These are phyloP conservation scores for Staphylotrichum longicolle DNA, from an alignment of 495 filamentous ascomycete genomes.

Conservation along the genomic window DNA sequence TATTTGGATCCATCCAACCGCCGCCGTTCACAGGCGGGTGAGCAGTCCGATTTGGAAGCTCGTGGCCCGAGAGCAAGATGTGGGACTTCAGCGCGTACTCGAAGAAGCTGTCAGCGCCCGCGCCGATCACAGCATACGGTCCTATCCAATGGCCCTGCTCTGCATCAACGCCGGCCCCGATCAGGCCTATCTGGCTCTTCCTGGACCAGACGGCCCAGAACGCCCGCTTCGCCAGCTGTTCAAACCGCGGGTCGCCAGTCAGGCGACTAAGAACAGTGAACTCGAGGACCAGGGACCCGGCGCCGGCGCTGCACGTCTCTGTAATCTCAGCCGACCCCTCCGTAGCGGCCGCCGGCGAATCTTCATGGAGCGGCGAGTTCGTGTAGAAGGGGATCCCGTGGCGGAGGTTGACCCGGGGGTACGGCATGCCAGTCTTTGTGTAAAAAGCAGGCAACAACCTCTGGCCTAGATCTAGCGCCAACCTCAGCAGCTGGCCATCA, in stretches of 20 bases:
- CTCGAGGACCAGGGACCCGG: conserved; percentile 89
- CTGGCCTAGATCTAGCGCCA: conserved; percentile 79
- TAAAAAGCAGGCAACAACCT: conserved; percentile 88
- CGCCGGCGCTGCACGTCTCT: conserved; percentile 94
- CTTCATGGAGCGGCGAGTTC: conserved; percentile 68
- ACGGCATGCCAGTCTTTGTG: conserved; percentile 84
- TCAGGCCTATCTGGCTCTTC: conserved; percentile 78
- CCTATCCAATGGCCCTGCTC: conserved; percentile 89
- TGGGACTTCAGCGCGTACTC: conserved; percentile 96
- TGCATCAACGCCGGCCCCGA: conserved; percentile 88
- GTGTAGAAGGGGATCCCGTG: conserved; percentile 87
- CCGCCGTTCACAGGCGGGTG: conserved; percentile 25
- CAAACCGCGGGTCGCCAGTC: conserved; percentile 81
- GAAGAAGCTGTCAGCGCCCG: conserved; percentile 95
- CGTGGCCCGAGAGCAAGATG: conserved; percentile 75
- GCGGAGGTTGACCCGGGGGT: conserved; percentile 90
- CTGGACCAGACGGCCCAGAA: conserved; percentile 94
- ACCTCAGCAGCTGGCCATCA: conserved; percentile 80
- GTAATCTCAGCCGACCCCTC: conserved; percentile 67
- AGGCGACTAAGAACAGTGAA: conserved; percentile 87
- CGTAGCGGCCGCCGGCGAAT: conserved; percentile 28
- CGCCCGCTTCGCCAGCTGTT: conserved; percentile 82
- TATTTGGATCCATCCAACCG: conserved; percentile 54
- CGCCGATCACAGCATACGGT: conserved; percentile 85
- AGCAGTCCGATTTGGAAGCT: conserved; percentile 51